Conservation (phyloP, 106 monocot genomes). For the Dioscorea zingiberensis region DNA sequence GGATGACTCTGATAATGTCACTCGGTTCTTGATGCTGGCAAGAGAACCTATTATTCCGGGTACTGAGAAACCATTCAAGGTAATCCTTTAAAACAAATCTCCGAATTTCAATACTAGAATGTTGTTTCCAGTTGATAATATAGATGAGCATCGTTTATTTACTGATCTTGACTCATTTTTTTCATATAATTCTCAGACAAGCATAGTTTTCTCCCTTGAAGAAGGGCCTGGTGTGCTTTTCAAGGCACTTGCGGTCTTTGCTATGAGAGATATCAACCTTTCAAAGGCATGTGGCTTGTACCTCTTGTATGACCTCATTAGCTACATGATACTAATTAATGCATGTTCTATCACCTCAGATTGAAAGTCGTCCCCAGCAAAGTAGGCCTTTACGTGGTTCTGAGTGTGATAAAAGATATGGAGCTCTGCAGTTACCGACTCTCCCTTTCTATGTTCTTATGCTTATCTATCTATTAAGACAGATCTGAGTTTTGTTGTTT, state of each 20-base stretch:
- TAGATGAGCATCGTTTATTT: neutral
- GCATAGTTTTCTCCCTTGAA: slow-evolving; percentile 97
- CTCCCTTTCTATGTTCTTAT: neutral
- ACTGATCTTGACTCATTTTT: neutral
- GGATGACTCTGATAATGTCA: slow-evolving; percentile 91
- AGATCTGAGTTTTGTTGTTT: neutral
- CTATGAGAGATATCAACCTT: slow-evolving; percentile 83
- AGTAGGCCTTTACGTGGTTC: slow-evolving; percentile 36
- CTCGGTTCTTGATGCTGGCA: slow-evolving; percentile 89
- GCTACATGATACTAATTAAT: neutral
- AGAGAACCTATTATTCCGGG: slow-evolving; percentile 92
- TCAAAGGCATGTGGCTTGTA: slow-evolving; percentile 59
- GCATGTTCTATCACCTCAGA: slow-evolving; percentile 24
- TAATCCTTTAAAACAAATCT: neutral
- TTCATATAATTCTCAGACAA: slow-evolving; percentile 48
- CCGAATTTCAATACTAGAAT: too few species aligned
- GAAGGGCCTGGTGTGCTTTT: slow-evolving; percentile 94
- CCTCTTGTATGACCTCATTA: too few species aligned
- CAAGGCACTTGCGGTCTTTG: slow-evolving; percentile 95
- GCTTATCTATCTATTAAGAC: neutral
- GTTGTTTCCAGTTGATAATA: too few species aligned
- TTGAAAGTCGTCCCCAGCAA: slow-evolving; percentile 78
- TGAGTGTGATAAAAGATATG: slow-evolving; percentile 24
- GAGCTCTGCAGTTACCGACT: slow-evolving; percentile 40
- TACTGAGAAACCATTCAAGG: slow-evolving; percentile 71